Evolutionary conservation across 192 early-diverging fungal genomes (phyloP).

Genomic region (Rhizophagus sp.): DNA sequence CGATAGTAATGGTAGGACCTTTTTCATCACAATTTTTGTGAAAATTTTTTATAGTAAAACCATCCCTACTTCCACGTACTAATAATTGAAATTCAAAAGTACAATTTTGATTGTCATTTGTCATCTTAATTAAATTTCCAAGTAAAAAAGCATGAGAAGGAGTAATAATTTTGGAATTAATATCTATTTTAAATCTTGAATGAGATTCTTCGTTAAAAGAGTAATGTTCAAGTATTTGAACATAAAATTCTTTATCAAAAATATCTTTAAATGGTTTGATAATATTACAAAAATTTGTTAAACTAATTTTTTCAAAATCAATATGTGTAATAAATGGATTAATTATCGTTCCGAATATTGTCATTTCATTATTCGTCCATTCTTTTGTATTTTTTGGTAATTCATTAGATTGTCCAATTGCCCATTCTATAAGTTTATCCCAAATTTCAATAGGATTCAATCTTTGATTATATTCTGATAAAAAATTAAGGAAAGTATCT

Average conservation of each 20-base stretch:
- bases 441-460: background rate
- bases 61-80: conserved; percentile 16
- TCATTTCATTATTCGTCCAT: background rate
- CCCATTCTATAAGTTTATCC: conserved; percentile 2
- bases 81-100: conserved; percentile 1
- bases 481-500: background rate
- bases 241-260: background rate
- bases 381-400: background rate
- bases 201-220: background rate
- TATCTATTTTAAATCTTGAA: background rate
- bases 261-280: background rate
- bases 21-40: conserved; percentile 25
- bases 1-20: conserved; percentile 28
- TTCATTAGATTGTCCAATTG: background rate
- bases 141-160: background rate
- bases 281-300: background rate
- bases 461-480: background rate
- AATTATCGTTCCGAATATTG: background rate
- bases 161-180: background rate
- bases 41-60: background rate
- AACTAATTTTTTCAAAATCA: background rate
- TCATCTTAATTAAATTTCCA: background rate
- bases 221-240: background rate
- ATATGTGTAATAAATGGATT: background rate
- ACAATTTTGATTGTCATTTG: background rate